phyloP scores from a whole-genome alignment of 225 moss, liverwort and hornwort species.

The Asterella californica region DNA sequence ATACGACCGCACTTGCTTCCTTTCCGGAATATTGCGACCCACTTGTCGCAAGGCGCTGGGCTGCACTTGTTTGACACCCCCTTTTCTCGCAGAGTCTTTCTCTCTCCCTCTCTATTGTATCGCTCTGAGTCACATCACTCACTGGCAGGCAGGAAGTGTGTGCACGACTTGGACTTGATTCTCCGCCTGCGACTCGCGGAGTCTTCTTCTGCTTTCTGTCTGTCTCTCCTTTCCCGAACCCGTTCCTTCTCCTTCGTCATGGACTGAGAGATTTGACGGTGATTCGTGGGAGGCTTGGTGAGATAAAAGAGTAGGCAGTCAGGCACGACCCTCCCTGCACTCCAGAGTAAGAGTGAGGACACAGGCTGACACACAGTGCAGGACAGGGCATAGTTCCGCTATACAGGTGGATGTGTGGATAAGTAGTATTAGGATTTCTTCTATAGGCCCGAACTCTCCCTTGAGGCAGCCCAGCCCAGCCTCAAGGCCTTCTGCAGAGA shows the following conservation, averaged over 20 bases:
- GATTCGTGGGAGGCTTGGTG: conserved; percentile 10
- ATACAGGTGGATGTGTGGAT: background rate
- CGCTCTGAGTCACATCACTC: too few relatives aligned
- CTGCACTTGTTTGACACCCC: too few relatives aligned
- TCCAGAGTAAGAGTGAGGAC: background rate
- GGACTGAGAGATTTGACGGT: conserved; percentile 5
- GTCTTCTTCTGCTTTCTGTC: background rate
- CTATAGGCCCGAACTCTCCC: background rate
- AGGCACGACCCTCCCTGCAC: background rate
- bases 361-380: background rate
- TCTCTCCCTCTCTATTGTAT: too few relatives aligned
- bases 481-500: background rate
- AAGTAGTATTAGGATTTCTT: conserved; percentile 5
- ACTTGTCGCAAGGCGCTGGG: too few relatives aligned
- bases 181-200: background rate
- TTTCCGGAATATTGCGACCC: too few relatives aligned
- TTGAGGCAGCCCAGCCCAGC: background rate
- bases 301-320: conserved; percentile 1
- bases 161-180: background rate
- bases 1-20: too few relatives aligned
- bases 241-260: background rate
- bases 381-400: background rate
- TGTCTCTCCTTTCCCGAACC: background rate
- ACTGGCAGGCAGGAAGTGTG: background rate
- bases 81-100: too few relatives aligned